phyloP scores from a whole-genome alignment of 768 basidiomycete species.

The Piloderma croceum region DNA sequence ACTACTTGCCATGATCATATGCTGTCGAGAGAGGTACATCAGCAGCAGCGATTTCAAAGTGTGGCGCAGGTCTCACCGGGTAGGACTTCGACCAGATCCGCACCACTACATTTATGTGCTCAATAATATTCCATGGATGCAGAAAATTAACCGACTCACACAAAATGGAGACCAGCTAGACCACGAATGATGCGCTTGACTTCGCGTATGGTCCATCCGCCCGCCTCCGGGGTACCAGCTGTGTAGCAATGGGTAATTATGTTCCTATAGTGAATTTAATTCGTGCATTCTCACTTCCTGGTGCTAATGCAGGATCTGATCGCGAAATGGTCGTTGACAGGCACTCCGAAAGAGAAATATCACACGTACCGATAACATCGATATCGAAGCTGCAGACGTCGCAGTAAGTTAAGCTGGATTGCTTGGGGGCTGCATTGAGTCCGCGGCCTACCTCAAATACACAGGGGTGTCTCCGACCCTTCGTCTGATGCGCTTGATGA shows the following conservation, averaged over 20 bases:
- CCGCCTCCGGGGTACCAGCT: constrained; percentile 63
- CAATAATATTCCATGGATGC: constrained; percentile 8
- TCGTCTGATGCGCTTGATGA: constrained; percentile 63
- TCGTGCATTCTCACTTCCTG: constrained; percentile 21
- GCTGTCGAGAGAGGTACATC: too few species aligned
- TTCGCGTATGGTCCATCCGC: constrained; percentile 63
- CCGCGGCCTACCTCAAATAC: constrained; percentile 52
- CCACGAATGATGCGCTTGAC: constrained; percentile 60
- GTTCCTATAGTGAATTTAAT: neutral
- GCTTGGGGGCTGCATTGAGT: neutral
- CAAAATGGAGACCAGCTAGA: constrained; percentile 52
- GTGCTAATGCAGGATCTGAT: constrained; percentile 55
- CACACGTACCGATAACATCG: constrained; percentile 46
- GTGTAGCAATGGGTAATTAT: neutral
- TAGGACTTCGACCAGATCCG: constrained; percentile 49
- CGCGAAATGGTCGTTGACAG: neutral
- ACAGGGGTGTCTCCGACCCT: constrained; percentile 73
- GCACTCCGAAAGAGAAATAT: neutral
- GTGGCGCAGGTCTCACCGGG: too few species aligned
- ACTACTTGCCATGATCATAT: constrained; percentile 42
- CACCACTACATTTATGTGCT: constrained; percentile 29
- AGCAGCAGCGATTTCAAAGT: too few species aligned
- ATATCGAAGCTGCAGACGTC: constrained; percentile 50
- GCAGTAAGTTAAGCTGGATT: too few species aligned
- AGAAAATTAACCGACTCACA: constrained; percentile 33